phyloP scores from a whole-genome alignment of 192 early-diverging fungal species.

The Dimargaris cristalligena region DNA sequence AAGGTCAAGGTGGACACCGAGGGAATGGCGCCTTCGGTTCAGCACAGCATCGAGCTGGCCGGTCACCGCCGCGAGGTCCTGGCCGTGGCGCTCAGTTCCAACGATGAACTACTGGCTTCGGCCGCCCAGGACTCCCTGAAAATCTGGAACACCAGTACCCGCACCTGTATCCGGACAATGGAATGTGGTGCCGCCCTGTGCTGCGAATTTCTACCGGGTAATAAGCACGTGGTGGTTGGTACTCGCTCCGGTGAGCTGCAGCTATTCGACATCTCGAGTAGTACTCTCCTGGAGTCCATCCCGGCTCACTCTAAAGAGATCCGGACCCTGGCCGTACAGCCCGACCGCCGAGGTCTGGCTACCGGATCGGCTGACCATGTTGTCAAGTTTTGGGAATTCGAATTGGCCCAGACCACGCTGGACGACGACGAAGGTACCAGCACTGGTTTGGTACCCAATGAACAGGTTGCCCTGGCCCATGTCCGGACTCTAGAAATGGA shows the following conservation, averaged over 20 bases:
- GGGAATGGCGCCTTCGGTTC: slow-evolving; percentile 41
- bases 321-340: slow-evolving; percentile 72
- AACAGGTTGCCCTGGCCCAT: slow-evolving; percentile 59
- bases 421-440: no score
- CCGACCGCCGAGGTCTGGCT: slow-evolving; percentile 73
- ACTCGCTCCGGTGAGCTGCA: slow-evolving; percentile 83
- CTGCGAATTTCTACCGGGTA: slow-evolving; percentile 80
- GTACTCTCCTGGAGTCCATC: slow-evolving; percentile 66
- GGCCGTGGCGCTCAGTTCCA: slow-evolving; percentile 70
- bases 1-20: slow-evolving; percentile 41
- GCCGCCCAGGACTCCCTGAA: slow-evolving; percentile 73
- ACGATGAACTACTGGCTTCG: slow-evolving; percentile 73
- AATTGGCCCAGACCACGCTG: slow-evolving; percentile 35
- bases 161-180: slow-evolving; percentile 73
- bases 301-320: slow-evolving; percentile 74
- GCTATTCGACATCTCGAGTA: slow-evolving; percentile 77
- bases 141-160: slow-evolving; percentile 75
- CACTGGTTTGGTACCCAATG: no score
- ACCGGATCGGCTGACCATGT: slow-evolving; percentile 88
- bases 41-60: slow-evolving; percentile 55
- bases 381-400: slow-evolving; percentile 97
- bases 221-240: slow-evolving; percentile 71
- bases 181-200: slow-evolving; percentile 87
- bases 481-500: slow-evolving; percentile 85
- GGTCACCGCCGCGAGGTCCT: slow-evolving; percentile 89